Evolutionary conservation across 2,329 filamentous ascomycete genomes (phyloP).

Genomic region (Fusarium vanettenii): DNA sequence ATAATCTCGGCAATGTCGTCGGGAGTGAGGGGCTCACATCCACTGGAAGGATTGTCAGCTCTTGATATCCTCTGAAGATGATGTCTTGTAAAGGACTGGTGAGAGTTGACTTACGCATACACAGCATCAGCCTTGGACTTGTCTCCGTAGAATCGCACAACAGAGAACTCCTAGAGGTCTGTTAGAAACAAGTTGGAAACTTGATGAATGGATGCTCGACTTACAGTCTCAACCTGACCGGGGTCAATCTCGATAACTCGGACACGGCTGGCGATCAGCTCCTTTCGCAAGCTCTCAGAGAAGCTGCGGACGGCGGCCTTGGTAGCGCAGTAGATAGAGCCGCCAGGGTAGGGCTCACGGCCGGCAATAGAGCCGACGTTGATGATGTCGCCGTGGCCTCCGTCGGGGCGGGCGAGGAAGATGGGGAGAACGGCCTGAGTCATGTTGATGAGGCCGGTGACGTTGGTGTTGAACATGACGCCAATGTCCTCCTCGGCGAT

Average conservation of each 20-base stretch:
- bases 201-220: constrained; percentile 27
- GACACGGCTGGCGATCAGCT: constrained; percentile 83
- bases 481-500: constrained; percentile 86
- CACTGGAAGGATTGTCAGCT: constrained; percentile 57
- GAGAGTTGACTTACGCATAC: constrained; percentile 90
- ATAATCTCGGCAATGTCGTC: constrained; percentile 93
- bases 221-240: constrained; percentile 88
- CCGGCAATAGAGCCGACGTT: constrained; percentile 93
- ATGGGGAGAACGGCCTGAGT: constrained; percentile 89
- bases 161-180: constrained; percentile 76
- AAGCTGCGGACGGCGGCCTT: constrained; percentile 91
- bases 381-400: constrained; percentile 91
- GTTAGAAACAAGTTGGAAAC: constrained; percentile 7
- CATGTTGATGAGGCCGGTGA: constrained; percentile 95
- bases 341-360: constrained; percentile 84
- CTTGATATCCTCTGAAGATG: not conserved
- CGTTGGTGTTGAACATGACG: constrained; percentile 92
- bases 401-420: constrained; percentile 80
- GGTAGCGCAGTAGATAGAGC: constrained; percentile 92
- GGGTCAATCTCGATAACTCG: constrained; percentile 90
- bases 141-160: constrained; percentile 89
- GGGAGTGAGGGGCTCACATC: constrained; percentile 84
- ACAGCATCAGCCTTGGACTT: constrained; percentile 90
- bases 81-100: constrained; percentile 64
- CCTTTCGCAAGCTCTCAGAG: constrained; percentile 83